Percentiles rank a stretch among this genome's conserved stretches.
phyloP scores from a whole-genome alignment of 805 yeast genomes.

The Jamesozyma piceae region DNA sequence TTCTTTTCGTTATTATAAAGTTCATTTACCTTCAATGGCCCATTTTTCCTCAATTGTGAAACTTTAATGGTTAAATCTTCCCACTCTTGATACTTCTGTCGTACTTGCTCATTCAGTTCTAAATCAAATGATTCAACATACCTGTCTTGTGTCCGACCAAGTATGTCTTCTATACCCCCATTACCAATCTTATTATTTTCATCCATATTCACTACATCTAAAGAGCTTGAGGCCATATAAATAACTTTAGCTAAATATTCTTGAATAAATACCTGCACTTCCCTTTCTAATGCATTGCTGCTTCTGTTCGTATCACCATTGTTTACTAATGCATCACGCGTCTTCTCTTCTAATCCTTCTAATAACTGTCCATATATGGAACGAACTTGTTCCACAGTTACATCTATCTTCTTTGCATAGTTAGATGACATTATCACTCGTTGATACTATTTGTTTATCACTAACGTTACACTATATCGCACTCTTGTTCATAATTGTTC shows the following conservation, averaged over 20 bases:
- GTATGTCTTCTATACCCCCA: constrained; percentile 10
- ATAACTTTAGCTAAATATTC: constrained; percentile 26
- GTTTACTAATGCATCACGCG: constrained; percentile 13
- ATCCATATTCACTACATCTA: constrained; percentile 50
- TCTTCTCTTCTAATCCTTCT: constrained; percentile 18
- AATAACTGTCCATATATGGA: constrained; percentile 24
- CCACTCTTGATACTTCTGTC: constrained; percentile 47
- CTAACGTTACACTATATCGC: no score
- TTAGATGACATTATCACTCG: background rate
- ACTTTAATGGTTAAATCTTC: constrained; percentile 54
- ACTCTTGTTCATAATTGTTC: no score
- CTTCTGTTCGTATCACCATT: background rate
- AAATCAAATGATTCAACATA: constrained; percentile 63
- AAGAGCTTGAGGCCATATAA: constrained; percentile 45
- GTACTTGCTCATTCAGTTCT: constrained; percentile 48
- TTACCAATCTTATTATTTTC: constrained; percentile 19
- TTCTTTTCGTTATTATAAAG: constrained; percentile 26
- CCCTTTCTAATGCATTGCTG: constrained; percentile 14
- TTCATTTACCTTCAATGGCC: constrained; percentile 38
- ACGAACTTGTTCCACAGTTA: constrained; percentile 22
- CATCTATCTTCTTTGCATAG: constrained; percentile 1
- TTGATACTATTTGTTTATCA: background rate
- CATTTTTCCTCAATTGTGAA: constrained; percentile 43
- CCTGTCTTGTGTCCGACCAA: constrained; percentile 14
- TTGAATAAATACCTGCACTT: constrained; percentile 20